Conservation (phyloP, 2,329 filamentous ascomycete genomes). For the Pyrenophora graminea region DNA sequence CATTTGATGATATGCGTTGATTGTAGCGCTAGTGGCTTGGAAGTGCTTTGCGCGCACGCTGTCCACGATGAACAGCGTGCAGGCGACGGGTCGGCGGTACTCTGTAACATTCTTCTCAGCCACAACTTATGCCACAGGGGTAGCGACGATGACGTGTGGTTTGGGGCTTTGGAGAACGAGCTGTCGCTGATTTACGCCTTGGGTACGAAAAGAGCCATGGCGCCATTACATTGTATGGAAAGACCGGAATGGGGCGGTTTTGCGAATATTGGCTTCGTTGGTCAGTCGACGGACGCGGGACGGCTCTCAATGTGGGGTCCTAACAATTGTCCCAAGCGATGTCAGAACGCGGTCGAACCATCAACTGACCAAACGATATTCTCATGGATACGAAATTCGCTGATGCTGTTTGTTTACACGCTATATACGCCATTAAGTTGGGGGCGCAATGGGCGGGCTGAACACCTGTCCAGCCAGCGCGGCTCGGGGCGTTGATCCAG, state of each 20-base stretch:
- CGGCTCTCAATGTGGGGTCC: too few relatives aligned
- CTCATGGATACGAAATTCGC: too few relatives aligned
- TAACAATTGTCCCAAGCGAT: too few relatives aligned
- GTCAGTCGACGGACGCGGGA: too few relatives aligned
- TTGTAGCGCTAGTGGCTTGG: constrained; percentile 31
- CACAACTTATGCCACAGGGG: not conserved
- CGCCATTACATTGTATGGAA: too few relatives aligned
- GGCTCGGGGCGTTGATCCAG: constrained; percentile 5
- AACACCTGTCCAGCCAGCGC: not conserved
- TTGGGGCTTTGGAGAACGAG: too few relatives aligned
- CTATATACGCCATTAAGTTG: not conserved
- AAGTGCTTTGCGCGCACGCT: constrained; percentile 2
- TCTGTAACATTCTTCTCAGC: not conserved
- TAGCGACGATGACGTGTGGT: not conserved
- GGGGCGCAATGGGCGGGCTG: not conserved
- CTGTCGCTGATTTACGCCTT: too few relatives aligned
- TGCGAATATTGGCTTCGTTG: too few relatives aligned
- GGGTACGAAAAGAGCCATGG: too few relatives aligned
- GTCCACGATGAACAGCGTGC: not conserved
- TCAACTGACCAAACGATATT: too few relatives aligned
- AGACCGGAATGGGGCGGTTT: too few relatives aligned
- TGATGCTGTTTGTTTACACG: not conserved
- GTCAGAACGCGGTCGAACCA: too few relatives aligned
- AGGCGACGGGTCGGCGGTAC: not conserved
- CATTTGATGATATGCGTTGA: constrained; percentile 14